phyloP scores from a whole-genome alignment of 495 filamentous ascomycete genomes.

The Penicillium chermesinum region DNA sequence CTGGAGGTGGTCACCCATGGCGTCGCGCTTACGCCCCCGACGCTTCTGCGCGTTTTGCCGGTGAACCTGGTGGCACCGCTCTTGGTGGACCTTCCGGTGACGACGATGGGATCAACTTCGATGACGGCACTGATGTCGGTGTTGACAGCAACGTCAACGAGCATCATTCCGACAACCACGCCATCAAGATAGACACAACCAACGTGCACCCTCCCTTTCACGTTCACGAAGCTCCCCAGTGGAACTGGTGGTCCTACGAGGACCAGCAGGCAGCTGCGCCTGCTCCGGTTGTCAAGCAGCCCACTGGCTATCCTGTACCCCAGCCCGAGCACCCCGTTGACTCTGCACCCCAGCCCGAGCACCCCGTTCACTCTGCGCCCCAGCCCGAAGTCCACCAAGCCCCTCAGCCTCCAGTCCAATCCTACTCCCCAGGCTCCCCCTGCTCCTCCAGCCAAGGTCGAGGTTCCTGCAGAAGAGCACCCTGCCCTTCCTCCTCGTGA shows the following conservation, averaged over 20 bases:
- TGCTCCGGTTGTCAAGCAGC: no score
- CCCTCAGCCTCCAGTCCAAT: neutral
- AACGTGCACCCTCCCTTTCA: slow-evolving; percentile 9
- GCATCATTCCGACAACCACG: slow-evolving; percentile 25
- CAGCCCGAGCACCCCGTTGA: neutral
- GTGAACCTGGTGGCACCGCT: slow-evolving; percentile 14
- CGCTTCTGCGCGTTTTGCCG: slow-evolving; percentile 1
- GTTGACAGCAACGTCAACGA: slow-evolving; percentile 20
- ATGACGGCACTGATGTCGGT: slow-evolving; percentile 4
- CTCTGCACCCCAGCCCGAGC: slow-evolving; percentile 1
- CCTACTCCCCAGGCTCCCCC: neutral
- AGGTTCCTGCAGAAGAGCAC: neutral
- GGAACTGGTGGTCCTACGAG: neutral
- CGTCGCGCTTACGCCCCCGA: slow-evolving; percentile 5
- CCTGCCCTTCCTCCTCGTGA: neutral
- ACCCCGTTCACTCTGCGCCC: neutral
- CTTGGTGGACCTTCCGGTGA: slow-evolving; percentile 21
- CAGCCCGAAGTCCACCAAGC: slow-evolving; percentile 1
- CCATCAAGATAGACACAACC: slow-evolving; percentile 20
- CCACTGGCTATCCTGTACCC: no score
- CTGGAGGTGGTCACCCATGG: neutral
- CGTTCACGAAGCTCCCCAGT: neutral
- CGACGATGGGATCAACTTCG: slow-evolving; percentile 17
- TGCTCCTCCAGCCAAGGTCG: neutral
- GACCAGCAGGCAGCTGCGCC: neutral